Base-by-base conservation (phyloP, 352 stramenopile genomes). In the Globisporangium uncinulatum region DNA sequence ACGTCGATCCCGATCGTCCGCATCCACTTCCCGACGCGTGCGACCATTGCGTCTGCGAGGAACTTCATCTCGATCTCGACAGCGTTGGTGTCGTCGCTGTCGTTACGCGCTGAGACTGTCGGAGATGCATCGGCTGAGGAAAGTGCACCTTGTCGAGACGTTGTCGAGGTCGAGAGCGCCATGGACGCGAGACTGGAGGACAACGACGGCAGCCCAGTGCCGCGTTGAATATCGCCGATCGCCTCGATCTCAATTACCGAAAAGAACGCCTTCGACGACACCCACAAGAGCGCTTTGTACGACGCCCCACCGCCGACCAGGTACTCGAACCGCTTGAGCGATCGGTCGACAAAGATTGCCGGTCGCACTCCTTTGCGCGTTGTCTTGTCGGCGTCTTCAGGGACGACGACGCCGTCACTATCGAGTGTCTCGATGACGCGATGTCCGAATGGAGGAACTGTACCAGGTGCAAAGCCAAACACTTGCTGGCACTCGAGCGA, bases 1-100 rank as follows among this genome's bases (percentile, higher is more conserved):
- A 89, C 77, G 45, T 92, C 80, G 50, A 89, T 74, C 11, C 83
- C 83, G 21, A 87, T 83, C 0, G 79, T 91, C 21, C 83, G 79
- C 14, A 90, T 60, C 83, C 83, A 92, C 31, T 83, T 78, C 3
- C 76, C 76, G 5, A 91, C 73, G 9, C 79, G 76, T 17, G 63
- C 73, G 10, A 89, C 67, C 83, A 92, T 92, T 6, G 78, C 83
- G 58, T 92, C 83, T 0, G 76, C 77, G 0, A 92, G 53, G 53
- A 92, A 92, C 43, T 83, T 86, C 51, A 58, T 63, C 57, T 36
- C 48, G 8, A 56, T 47, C 32, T 41, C 36, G 36, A 41, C 9
- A 14, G 36, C n/a, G n/a, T n/a, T n/a, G n/a, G n/a, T n/a, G n/a
- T n/a, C n/a, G n/a, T n/a, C n/a, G n/a, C n/a, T n/a, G n/a, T n/a